Percentiles rank a stretch among this genome's conserved stretches.
Conservation (phyloP, 805 yeast species). For the Clavispora phyllophila region DNA sequence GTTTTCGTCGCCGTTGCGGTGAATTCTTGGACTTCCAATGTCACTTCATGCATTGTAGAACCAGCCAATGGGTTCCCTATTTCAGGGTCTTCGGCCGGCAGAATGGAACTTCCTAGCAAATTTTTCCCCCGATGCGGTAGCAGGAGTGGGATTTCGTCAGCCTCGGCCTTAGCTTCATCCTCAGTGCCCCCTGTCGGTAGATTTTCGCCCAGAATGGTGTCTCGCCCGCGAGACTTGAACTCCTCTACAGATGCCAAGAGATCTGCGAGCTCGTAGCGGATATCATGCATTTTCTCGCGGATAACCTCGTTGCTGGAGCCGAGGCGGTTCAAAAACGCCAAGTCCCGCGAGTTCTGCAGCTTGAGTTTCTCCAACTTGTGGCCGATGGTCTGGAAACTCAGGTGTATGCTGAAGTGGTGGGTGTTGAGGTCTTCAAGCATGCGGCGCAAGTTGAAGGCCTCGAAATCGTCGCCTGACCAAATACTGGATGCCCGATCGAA, state of each 20-base stretch:
- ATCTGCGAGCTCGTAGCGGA: constrained; percentile 10
- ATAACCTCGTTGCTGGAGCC: constrained; percentile 10
- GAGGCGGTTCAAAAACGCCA: constrained; percentile 11
- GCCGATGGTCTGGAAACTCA: constrained; percentile 5
- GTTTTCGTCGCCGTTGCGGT: not conserved
- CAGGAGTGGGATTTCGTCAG: too few relatives aligned
- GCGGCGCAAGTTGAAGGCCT: constrained; percentile 8
- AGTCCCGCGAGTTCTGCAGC: constrained; percentile 10
- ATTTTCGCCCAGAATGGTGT: too few relatives aligned
- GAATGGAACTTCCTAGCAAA: too few relatives aligned
- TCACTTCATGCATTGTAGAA: too few relatives aligned
- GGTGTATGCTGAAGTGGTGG: constrained; percentile 7
- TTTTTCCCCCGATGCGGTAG: too few relatives aligned
- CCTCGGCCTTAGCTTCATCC: too few relatives aligned
- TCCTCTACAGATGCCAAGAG: constrained; percentile 4
- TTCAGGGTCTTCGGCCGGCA: too few relatives aligned
- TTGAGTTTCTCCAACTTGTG: constrained; percentile 6
- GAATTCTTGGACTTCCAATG: too few relatives aligned
- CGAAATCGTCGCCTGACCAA: not conserved
- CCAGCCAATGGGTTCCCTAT: too few relatives aligned
- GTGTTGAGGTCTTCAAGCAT: constrained; percentile 8
- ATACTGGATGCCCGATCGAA: not conserved
- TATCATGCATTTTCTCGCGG: constrained; percentile 11
- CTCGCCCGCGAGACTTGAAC: constrained; percentile 4
- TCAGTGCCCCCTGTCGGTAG: too few relatives aligned